Evolutionary conservation across 208 protist genomes (phyloP), one percentile per base, ranked within the genome.

Genomic region (Trypanosoma theileri): DNA sequence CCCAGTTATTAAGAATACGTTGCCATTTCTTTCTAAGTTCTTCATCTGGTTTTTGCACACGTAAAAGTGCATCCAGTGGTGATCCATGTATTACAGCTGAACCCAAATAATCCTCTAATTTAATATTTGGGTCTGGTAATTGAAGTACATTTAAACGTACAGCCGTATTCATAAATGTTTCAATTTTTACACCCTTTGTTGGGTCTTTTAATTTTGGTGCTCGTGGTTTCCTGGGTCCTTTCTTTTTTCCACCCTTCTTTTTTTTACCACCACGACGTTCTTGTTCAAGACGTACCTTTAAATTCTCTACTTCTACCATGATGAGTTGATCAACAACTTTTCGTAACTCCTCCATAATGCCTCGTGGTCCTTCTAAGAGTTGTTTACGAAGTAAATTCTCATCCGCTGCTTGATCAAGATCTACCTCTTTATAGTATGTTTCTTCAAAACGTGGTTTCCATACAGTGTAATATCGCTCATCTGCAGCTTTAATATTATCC

Each of bases 311-410:
- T 78, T 98, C 95, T 55, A 94, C 80, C 69, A 84, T 75, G 45
- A 98, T 88, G n/a, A 97, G 81, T 80, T 94, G 75, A 66, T 98
- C 94, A 4, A 98, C 95, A 67, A 91, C 85, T 55, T 64, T 68
- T 31, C 96, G 88, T 48, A 98, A 73, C 41, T 96, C 82, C 22
- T 85, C 72, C 80, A 97, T 91, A 19, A 98, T 79, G 13, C 94
- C 96, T 19, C 82, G 79, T 3, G 91, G 85, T 7, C 94, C 93
- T 46, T 93, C 82, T 60, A 98, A 69, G 19, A 98, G 80, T 73
- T 96, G 80, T 52, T 85, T 71, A 22, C 87, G 72, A 53, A 98
- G 73, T 26, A 95, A 45, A 35, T 24, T 61, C 61, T 81, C 79
- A 66, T 97, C 96, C 44, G 81, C 82, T 26, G 64, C 69, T 77